Percentiles rank a stretch among this genome's conserved stretches.
phyloP scores from a whole-genome alignment of 2,329 filamentous ascomycete genomes.

The Orbilia javanica region DNA sequence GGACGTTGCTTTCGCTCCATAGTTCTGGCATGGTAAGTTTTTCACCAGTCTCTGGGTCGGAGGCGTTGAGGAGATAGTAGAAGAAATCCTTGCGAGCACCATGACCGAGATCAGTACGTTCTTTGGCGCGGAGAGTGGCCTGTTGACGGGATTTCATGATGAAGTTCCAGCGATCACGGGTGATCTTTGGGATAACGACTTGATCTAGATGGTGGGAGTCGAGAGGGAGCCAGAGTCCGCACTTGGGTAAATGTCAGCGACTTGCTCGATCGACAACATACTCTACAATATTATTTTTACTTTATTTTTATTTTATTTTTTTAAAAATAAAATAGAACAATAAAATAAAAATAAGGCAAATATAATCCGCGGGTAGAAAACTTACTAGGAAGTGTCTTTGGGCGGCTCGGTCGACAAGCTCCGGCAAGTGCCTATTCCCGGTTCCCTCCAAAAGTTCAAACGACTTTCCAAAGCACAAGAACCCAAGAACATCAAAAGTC shows the following conservation, averaged over 20 bases:
- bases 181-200: slow-evolving; percentile 76
- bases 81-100: slow-evolving; percentile 67
- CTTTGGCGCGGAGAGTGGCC: slow-evolving; percentile 61
- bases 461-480: slow-evolving; percentile 69
- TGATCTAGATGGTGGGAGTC: slow-evolving; percentile 76
- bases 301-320: too few relatives aligned
- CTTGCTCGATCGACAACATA: too few relatives aligned
- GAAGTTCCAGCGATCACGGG: slow-evolving; percentile 76
- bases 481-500: slow-evolving; percentile 70
- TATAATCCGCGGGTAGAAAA: neutral
- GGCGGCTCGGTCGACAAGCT: slow-evolving; percentile 66
- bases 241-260: slow-evolving; percentile 66
- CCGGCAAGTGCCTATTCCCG: slow-evolving; percentile 67
- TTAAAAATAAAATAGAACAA: too few relatives aligned
- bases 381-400: slow-evolving; percentile 67
- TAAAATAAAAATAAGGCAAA: too few relatives aligned
- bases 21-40: slow-evolving; percentile 77
- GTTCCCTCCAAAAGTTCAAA: slow-evolving; percentile 68
- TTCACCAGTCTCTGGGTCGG: slow-evolving; percentile 77
- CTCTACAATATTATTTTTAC: too few relatives aligned
- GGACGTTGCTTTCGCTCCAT: slow-evolving; percentile 78
- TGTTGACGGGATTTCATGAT: slow-evolving; percentile 75
- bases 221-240: slow-evolving; percentile 78
- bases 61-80: slow-evolving; percentile 70
- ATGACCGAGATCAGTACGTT: slow-evolving; percentile 66